Conservation (phyloP, 257 asterid species). For the Solanum sitiens region DNA sequence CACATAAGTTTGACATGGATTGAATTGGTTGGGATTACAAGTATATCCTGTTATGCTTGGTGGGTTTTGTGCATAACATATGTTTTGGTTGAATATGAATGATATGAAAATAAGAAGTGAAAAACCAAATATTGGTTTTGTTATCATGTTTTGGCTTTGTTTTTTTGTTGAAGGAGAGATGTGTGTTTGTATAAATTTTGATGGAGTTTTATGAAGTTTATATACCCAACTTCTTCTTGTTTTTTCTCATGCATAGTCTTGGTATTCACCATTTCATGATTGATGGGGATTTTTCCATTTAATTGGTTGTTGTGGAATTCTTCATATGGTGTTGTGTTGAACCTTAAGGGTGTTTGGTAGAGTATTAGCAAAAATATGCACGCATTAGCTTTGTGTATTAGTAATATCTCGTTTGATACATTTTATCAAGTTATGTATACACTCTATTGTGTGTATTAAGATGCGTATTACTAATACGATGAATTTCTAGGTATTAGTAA, state of each 20-base stretch:
- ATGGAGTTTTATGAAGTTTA: not conserved
- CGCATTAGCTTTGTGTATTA: not conserved
- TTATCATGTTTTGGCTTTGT: not conserved
- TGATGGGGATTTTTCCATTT: not conserved
- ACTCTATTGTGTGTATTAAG: not conserved
- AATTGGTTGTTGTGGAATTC: not conserved
- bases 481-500: not conserved
- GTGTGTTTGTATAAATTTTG: not conserved
- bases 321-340: not conserved
- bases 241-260: not conserved
- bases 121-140: not conserved
- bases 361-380: too few species aligned
- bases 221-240: not conserved
- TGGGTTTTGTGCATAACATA: constrained; percentile 20
- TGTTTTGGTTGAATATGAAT: constrained; percentile 5
- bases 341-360: not conserved
- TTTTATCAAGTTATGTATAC: not conserved
- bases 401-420: not conserved
- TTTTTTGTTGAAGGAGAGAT: not conserved
- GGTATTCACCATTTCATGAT: not conserved
- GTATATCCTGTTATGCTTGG: constrained; percentile 51
- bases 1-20: constrained; percentile 62
- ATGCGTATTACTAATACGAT: too few species aligned
- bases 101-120: constrained; percentile 5
- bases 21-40: constrained; percentile 40